Conservation (phyloP, 2,329 filamentous ascomycete species). For the Orbilia oligospora region DNA sequence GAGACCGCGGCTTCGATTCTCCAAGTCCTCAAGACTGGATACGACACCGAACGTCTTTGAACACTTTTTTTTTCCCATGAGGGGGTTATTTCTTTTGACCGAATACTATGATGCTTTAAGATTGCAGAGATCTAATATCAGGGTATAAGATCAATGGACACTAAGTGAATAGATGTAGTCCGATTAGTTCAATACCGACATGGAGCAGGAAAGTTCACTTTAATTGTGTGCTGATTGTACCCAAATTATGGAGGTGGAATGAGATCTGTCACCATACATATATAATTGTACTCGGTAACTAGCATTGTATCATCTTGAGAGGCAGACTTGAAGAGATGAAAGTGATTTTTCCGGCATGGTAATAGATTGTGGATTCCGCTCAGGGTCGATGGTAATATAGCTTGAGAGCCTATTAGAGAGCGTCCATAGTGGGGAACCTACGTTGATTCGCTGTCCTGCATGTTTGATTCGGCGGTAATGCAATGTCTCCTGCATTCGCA, state of each 20-base stretch:
- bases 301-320: background rate
- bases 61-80: no score
- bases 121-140: no score
- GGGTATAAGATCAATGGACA: no score
- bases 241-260: no score
- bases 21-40: no score
- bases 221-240: background rate
- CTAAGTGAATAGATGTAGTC: no score
- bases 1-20: no score
- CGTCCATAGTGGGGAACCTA: background rate
- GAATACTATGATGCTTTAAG: no score
- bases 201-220: background rate
- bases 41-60: no score
- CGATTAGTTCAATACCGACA: no score
- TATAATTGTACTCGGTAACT: background rate
- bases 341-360: background rate
- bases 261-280: no score
- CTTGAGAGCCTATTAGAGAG: background rate
- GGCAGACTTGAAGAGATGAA: background rate
- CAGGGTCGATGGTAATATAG: background rate
- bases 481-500: background rate
- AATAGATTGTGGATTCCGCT: background rate
- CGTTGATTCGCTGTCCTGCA: background rate
- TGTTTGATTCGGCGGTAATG: background rate
- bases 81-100: no score